phyloP scores from a whole-genome alignment of 108 stramenopile genomes.

The Chaetoceros muelleri region DNA sequence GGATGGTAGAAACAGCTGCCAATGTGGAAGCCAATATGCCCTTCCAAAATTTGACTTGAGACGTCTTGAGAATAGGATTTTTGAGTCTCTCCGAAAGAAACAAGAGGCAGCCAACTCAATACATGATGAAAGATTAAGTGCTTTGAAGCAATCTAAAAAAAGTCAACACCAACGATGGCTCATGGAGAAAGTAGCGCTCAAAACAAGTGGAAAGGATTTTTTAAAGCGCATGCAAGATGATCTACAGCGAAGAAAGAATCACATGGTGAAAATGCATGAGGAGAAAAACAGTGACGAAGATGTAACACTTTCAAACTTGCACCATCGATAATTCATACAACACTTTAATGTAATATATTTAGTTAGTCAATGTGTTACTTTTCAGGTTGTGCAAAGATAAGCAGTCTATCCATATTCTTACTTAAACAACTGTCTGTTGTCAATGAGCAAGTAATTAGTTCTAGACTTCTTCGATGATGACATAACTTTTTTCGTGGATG shows the following conservation, averaged over 20 bases:
- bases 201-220: not conserved
- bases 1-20: not conserved
- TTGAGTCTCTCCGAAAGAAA: not conserved
- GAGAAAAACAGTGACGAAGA: not conserved
- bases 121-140: not conserved
- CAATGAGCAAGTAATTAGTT: not conserved
- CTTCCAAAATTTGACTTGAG: not conserved
- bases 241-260: not conserved
- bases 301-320: not conserved
- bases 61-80: not conserved
- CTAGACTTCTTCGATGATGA: not conserved
- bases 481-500: not conserved
- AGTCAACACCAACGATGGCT: not conserved
- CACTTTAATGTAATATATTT: not conserved
- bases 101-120: not conserved
- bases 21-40: not conserved
- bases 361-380: not conserved
- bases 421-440: not conserved
- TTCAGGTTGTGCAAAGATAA: not conserved
- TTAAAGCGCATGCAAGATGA: not conserved
- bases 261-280: not conserved
- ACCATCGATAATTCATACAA: not conserved
- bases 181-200: not conserved
- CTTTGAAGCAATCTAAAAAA: not conserved
- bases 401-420: not conserved